Evolutionary conservation across 208 protist genomes (phyloP), one percentile per base, ranked within the genome.

Genomic region (Wallacemonas collosoma): DNA sequence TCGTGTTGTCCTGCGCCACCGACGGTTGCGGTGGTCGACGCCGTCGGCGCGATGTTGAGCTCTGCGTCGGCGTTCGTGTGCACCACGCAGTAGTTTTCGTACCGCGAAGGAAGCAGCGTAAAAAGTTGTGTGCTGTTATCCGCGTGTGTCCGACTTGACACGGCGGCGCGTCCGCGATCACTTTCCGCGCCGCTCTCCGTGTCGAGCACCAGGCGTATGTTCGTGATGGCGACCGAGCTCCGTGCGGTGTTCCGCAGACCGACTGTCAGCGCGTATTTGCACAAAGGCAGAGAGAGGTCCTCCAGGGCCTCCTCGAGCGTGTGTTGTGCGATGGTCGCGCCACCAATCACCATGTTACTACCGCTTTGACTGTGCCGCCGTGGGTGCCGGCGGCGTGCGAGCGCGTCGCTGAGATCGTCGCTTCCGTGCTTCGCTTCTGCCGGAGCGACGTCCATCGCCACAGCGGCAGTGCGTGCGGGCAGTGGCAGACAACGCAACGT

Each of bases 231-330:
- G 38, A 84, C 41, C 12, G 79, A 71, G 26, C 64, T 40, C 1
- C 61, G 65, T 15, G 75, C 81, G 51, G 75, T 79, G 74, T 92
- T 92, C 45, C 76, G 50, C 45, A 92, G 60, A 14, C 68, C 79
- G 9, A 90, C 41, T 12, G 76, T 81, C 12, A 90, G 70, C 44
- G 69, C 61, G 50, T 88, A 86, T 11, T 51, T 60, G 48, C 63
- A 68, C 43, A 86, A 51, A 44, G 39, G 58, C 36, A 81, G 67
- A 53, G 76, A 60, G 43, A 61, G 69, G 12, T 58, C 48, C 9
- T 17, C 12, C 15, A 58, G 54, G 6, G 54, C 54, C 6, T 58
- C 54, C 17, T 58, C 54, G 6, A 58, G 54, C n/a, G 54, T 58
- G 54, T 58, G 54, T 17, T 12, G 54, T 17, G 54, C 17, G 54